Conservation (phyloP, 257 asterid genomes). For the Schizonepeta tenuifolia region DNA sequence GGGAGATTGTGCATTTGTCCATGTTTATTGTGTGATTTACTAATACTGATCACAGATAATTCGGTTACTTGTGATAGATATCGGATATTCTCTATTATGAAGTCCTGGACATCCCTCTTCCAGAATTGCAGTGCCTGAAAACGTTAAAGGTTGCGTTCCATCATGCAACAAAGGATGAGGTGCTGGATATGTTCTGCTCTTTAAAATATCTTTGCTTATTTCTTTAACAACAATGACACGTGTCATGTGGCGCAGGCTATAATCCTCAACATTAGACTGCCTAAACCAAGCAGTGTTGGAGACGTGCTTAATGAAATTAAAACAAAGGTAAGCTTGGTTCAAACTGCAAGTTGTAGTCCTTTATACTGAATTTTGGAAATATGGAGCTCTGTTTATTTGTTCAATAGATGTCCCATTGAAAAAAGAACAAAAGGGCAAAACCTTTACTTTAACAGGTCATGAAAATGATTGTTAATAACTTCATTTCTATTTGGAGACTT, state of each 20-base stretch:
- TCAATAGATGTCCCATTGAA: not conserved
- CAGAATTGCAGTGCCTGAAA: constrained; percentile 93
- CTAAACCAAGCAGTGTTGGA: constrained; percentile 90
- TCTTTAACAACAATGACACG: constrained; percentile 14
- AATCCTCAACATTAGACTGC: constrained; percentile 84
- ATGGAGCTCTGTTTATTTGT: constrained; percentile 16
- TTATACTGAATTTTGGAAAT: not conserved
- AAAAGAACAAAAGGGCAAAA: not conserved
- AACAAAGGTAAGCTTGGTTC: constrained; percentile 67
- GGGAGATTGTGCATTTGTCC: not conserved
- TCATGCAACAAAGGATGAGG: constrained; percentile 93
- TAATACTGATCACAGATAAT: constrained; percentile 24
- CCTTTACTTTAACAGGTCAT: not conserved
- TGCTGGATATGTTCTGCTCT: constrained; percentile 33
- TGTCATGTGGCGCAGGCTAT: constrained; percentile 57
- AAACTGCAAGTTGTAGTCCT: constrained; percentile 24
- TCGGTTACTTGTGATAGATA: constrained; percentile 49
- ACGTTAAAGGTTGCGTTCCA: constrained; percentile 96
- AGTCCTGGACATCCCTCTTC: constrained; percentile 95
- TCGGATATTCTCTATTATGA: constrained; percentile 92
- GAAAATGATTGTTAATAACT: not conserved
- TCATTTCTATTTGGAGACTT: not conserved
- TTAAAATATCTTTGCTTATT: constrained; percentile 12
- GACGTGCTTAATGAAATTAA: constrained; percentile 94
- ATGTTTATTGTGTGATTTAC: not conserved